Evolutionary conservation across 1,284 basidiomycete genomes (phyloP).

Genomic region (Butyriboletus appendiculatus): DNA sequence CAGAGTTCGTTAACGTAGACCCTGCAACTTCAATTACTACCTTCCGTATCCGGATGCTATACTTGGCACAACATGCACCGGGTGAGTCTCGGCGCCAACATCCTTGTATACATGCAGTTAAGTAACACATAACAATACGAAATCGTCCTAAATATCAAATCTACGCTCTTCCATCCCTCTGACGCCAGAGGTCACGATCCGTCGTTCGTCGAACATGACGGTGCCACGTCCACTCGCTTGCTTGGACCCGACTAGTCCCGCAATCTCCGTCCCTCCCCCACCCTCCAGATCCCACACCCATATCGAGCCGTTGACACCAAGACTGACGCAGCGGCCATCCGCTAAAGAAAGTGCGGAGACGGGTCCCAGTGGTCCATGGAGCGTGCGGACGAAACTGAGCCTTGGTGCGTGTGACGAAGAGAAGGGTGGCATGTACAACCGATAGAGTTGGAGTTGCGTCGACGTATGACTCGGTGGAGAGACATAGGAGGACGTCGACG

Average conservation of each 20-base stretch:
- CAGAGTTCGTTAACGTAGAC: neutral
- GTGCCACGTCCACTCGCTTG: slow-evolving; percentile 39
- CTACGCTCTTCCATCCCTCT: slow-evolving; percentile 58
- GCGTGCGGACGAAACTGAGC: slow-evolving; percentile 67
- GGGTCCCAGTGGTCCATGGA: slow-evolving; percentile 66
- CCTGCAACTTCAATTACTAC: slow-evolving; percentile 9
- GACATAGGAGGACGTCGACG: slow-evolving; percentile 33
- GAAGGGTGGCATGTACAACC: slow-evolving; percentile 59
- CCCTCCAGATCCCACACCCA: slow-evolving; percentile 85
- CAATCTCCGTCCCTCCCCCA: slow-evolving; percentile 62
- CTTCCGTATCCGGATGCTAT: slow-evolving; percentile 13
- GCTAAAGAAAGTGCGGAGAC: slow-evolving; percentile 69
- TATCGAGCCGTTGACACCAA: slow-evolving; percentile 67
- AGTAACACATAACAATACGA: neutral
- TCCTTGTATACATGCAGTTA: neutral
- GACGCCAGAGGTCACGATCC: slow-evolving; percentile 60
- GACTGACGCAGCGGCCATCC: slow-evolving; percentile 77
- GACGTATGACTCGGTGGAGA: slow-evolving; percentile 47
- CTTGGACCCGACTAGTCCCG: slow-evolving; percentile 25
- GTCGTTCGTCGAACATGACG: slow-evolving; percentile 73
- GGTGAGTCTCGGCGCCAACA: neutral
- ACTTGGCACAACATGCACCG: neutral
- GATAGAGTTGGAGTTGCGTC: slow-evolving; percentile 68
- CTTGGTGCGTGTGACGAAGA: slow-evolving; percentile 52
- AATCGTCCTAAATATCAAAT: slow-evolving; percentile 59